Evolutionary conservation across 2,329 filamentous ascomycete species (phyloP), one percentile per base, ranked within the genome.

Genomic region (Trichophyton verrucosum): DNA sequence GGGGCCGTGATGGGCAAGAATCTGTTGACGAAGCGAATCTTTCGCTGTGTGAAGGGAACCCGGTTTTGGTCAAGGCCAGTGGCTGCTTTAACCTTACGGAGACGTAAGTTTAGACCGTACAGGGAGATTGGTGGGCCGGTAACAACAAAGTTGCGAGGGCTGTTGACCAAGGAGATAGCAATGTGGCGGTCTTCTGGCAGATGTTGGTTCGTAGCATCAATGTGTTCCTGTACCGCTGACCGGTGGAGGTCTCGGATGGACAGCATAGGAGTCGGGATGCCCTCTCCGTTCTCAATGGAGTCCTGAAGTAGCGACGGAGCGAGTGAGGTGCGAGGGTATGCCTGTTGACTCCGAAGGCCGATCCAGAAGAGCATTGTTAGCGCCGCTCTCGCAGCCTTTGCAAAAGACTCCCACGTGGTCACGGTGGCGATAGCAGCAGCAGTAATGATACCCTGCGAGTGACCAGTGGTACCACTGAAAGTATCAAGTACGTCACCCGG

Each of bases 281-380:
- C 95, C 77, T 99, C 94, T 59, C 94, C 92, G 73, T 94, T 86
- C 72, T 96, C 92, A 66, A 90, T 82, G 1, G 94, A 96, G 75
- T 99, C 94, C 72, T 92, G 89, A 60, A 99, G 82, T 70, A 92
- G 89, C 51, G 85, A 88, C 0, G 94, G 95, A 2, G 91, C 90
- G 69, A 99, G 82, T 38, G 94, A 97, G 2, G 94, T 99, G 67
- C 89, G 86, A 44, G 94, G 95, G 76, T 96, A 99, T 1, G 91
- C 91, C 75, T 99, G 94, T 75, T 99, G 94, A 74, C 92, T 96
- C 70, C 94, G 87, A 63, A 92, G 86, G 72, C 95, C 94, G 67
- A 99, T 96, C 94, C 94, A 99, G 81, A 99, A 99, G 33, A 99
- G 86, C 70, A 96, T 89, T 33, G 89, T 94, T 65, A 99, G 79